Evolutionary conservation across 2,329 filamentous ascomycete genomes (phyloP), one percentile per base, ranked within the genome.

Genomic region (Colletotrichum godetiae): DNA sequence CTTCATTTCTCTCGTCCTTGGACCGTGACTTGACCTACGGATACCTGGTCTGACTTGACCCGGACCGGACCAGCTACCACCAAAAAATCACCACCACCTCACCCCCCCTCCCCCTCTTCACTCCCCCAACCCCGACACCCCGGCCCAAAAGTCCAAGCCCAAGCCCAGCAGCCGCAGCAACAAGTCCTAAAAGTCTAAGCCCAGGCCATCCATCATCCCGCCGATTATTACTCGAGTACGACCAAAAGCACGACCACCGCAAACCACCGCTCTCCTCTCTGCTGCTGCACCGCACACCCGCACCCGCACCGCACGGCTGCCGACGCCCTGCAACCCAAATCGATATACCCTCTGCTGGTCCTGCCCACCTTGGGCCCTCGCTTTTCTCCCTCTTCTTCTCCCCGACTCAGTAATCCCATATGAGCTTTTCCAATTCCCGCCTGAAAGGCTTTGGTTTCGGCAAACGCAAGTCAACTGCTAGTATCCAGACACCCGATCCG

Each of bases 371-470:
- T 22, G 52, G 71, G 73, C 57, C 71, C 71, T 65, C 58, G 67
- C 61, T 69, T 58, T 65, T 68, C 73, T 74, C 69, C 61, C 70
- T 64, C 72, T 73, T 71, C 60, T 68, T 53, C 60, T 46, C 67
- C 64, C 61, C 55, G 67, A 59, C 59, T 57, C 66, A 22, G 57
- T 58, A 63, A 61, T 84, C 86, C 85, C 70, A 65, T 88, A 93
- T 94, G 92, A 93, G 90, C 89, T 94, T 91, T 88, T 90, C 93
- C 90, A 94, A 94, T 88, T 90, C 91, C 83, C 91, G 92, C 85
- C 91, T 94, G 84, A 93, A 94, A 88, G 90, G 90, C 88, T 89
- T 95, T 86, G 92, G 93, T 86, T 93, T 94, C 88, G 92, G 92
- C 86, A 94, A 93, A 90, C 92, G 93, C 85, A 93, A 92, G 88